Conservation (phyloP, 164 flowering plant species). For the Santalum album region DNA sequence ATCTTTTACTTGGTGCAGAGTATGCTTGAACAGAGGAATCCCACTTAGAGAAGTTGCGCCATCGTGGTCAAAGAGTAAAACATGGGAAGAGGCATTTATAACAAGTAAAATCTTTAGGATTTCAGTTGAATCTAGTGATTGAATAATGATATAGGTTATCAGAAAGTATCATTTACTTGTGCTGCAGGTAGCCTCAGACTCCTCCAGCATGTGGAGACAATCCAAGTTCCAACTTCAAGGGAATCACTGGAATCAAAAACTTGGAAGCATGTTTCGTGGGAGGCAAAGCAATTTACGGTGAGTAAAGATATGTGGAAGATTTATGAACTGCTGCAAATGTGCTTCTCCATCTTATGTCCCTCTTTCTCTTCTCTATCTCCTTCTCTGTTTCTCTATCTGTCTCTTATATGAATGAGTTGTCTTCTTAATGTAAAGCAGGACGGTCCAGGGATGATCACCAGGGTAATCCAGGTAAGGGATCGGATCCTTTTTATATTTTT, state of each 20-base stretch:
- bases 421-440: constrained; percentile 25
- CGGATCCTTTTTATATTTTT: neutral
- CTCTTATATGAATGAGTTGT: neutral
- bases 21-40: constrained; percentile 56
- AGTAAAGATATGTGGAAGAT: constrained; percentile 3
- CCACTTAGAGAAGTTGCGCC: constrained; percentile 75
- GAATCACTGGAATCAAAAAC: constrained; percentile 30
- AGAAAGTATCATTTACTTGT: neutral
- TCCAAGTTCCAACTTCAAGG: constrained; percentile 60
- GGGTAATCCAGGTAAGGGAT: constrained; percentile 46
- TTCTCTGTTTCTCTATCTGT: no score
- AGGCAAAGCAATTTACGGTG: constrained; percentile 64
- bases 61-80: constrained; percentile 51
- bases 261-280: constrained; percentile 59
- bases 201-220: constrained; percentile 65
- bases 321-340: neutral
- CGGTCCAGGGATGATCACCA: constrained; percentile 56
- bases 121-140: neutral
- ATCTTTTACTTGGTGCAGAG: constrained; percentile 30
- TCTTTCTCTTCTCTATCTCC: no score
- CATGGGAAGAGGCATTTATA: constrained; percentile 84
- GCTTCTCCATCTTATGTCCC: neutral
- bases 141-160: neutral
- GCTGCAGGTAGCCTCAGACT: constrained; percentile 76
- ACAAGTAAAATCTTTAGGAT: constrained; percentile 43